Evolutionary conservation across 1,284 basidiomycete genomes (phyloP).

Genomic region (Irpex rosettiformis): DNA sequence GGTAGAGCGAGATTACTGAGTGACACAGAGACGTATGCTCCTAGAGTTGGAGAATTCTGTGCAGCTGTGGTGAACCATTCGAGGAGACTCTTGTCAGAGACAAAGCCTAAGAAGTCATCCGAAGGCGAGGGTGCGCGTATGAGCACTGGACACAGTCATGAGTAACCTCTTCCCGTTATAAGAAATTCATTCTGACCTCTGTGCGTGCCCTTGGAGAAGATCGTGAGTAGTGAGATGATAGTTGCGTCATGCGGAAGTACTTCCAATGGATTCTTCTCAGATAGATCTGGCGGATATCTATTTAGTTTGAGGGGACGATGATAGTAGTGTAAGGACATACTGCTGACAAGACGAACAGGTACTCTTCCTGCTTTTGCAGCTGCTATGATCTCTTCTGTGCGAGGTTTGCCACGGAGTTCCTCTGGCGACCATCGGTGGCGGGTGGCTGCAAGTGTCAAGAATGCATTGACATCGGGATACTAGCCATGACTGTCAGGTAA

Average conservation of each 20-base stretch:
- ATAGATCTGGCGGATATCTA: constrained; percentile 51
- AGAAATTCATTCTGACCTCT: constrained; percentile 46
- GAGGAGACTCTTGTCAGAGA: constrained; percentile 65
- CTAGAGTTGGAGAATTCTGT: constrained; percentile 41
- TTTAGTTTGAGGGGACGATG: constrained; percentile 2
- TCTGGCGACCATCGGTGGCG: constrained; percentile 61
- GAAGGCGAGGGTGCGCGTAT: constrained; percentile 39
- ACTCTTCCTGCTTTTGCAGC: constrained; percentile 71
- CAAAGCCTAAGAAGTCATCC: constrained; percentile 55
- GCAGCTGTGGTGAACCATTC: constrained; percentile 59
- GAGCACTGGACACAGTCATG: constrained; percentile 37
- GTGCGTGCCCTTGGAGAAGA: constrained; percentile 69
- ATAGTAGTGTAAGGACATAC: constrained; percentile 32
- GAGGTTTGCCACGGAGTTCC: constrained; percentile 53
- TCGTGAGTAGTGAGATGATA: constrained; percentile 55
- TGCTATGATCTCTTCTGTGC: constrained; percentile 61
- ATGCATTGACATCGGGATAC: constrained; percentile 82
- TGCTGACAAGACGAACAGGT: constrained; percentile 70
- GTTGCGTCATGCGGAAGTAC: constrained; percentile 59
- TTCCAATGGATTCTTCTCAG: constrained; percentile 76
- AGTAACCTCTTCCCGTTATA: not conserved
- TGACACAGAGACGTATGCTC: constrained; percentile 52
- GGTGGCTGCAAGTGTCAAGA: constrained; percentile 74
- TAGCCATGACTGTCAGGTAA: constrained; percentile 23
- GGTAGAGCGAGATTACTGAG: constrained; percentile 58